Base-by-base conservation (phyloP, 1,284 basidiomycete species). In the Naganishia cerealis region DNA sequence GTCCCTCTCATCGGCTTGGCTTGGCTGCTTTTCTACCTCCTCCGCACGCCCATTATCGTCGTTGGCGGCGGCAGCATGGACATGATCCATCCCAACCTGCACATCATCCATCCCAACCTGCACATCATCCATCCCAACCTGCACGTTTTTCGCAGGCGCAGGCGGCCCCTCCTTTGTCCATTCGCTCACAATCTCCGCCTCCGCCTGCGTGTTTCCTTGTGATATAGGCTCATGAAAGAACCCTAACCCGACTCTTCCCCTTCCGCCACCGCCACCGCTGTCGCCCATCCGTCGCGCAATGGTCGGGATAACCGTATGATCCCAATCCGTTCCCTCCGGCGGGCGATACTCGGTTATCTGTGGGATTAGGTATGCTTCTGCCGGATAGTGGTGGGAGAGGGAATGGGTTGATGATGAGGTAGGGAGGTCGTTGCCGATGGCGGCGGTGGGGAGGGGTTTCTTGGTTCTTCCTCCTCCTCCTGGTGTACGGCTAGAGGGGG, bases 221-320 rank as follows among this genome's bases (percentile, higher is more conserved):
- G 13, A 36, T 46, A 24, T 4, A n/a, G n/a, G n/a, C n/a, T n/a
- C n/a, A n/a, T 29, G 21, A 9, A 26, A 29, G 15, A 56, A 39
- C n/a, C 55, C 55, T 5, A 38, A 13, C 48, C 38, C 29, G 36
- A 16, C 21, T 10, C 26, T 53, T 6, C 46, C 46, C 46, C 46
- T 48, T 10, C 24, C 46, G 7, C 46, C 24, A 15, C 8, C 8
- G n/a, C 46, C 46, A 18, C n/a, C 3, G 12, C 3, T 24, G 8
- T 8, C n/a, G 24, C 21, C 8, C 24, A 42, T 10, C 15, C 38
- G 12, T 13, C 33, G 36, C 50, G 61, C 61, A 3, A 54, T 21
- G 2, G 61, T 63, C 21, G 61, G 61, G 13, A 63, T 63, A n/a
- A 63, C 50, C 21, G 50, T 63, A 63, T 63, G 29, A 9, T 63